A percentile compares a stretch with the other conserved stretches of the same genome.
phyloP scores from a whole-genome alignment of 2,329 filamentous ascomycete genomes.

The Orbilia blumenaviensis region DNA sequence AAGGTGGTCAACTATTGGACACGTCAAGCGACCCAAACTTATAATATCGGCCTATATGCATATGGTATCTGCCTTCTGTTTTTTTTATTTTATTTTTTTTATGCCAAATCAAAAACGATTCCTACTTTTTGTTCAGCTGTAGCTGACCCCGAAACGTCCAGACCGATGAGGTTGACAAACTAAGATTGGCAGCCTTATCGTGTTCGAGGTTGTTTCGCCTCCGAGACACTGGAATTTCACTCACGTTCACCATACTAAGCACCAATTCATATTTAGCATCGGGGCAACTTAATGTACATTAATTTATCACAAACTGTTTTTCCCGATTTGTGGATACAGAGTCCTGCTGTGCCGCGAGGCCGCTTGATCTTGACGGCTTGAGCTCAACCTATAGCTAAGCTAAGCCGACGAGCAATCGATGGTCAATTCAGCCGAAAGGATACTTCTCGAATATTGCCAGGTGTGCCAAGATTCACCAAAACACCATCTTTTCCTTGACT shows the following conservation, averaged over 20 bases:
- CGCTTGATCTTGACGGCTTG: background rate
- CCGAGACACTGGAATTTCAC: background rate
- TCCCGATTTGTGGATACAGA: background rate
- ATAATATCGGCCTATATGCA: slow-evolving; percentile 25
- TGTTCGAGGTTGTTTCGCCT: background rate
- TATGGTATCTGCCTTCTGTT: slow-evolving; percentile 5
- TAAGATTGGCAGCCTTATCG: slow-evolving; percentile 32
- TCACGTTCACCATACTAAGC: too few relatives aligned
- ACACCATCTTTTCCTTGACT: background rate
- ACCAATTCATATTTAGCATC: background rate
- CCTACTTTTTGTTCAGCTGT: slow-evolving; percentile 15
- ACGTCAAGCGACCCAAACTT: slow-evolving; percentile 29
- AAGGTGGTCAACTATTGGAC: slow-evolving; percentile 35
- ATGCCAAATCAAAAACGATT: slow-evolving; percentile 3
- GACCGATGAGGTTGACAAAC: slow-evolving; percentile 37
- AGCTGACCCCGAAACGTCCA: slow-evolving; percentile 18
- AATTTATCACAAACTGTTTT: background rate
- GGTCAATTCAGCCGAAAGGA: slow-evolving; percentile 12
- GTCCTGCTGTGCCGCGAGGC: background rate
- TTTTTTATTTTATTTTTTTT: too few relatives aligned
- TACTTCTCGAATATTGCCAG: background rate
- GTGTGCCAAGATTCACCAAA: background rate
- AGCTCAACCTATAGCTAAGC: background rate
- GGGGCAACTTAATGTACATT: background rate
- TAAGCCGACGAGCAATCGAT: background rate